These are phyloP conservation scores for Amanita thiersii DNA, from an alignment of 768 basidiomycete genomes.

Conservation along the genomic window DNA sequence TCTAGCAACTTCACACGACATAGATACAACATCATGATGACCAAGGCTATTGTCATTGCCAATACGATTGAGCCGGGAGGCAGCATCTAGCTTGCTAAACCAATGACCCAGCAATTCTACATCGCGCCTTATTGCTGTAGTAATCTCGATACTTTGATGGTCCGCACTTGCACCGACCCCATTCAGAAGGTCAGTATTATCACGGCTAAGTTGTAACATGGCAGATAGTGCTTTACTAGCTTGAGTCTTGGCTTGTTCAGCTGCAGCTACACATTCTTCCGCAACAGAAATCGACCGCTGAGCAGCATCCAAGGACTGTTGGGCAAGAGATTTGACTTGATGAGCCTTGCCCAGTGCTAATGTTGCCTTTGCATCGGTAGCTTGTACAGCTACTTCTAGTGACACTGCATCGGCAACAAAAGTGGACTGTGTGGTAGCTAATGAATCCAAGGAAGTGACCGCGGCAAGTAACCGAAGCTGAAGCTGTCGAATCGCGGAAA, in stretches of 20 bases:
- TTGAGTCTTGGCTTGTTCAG: slow-evolving; percentile 8
- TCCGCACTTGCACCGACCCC: no score
- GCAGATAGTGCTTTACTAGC: not conserved
- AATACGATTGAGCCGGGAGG: slow-evolving; percentile 10
- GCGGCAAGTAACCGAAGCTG: not conserved
- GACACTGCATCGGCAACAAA: not conserved
- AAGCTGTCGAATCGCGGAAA: not conserved
- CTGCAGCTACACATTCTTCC: slow-evolving; percentile 10
- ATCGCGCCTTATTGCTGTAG: no score
- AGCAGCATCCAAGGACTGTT: slow-evolving; percentile 20
- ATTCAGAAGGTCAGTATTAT: no score
- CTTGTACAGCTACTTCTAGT: slow-evolving; percentile 13
- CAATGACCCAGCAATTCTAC: no score
- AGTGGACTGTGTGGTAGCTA: not conserved
- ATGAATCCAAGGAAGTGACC: not conserved
- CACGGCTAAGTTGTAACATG: not conserved
- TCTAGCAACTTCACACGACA: not conserved
- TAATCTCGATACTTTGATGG: no score
- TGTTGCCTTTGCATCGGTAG: slow-evolving; percentile 17
- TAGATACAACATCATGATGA: slow-evolving; percentile 1
- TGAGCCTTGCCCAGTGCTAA: slow-evolving; percentile 18
- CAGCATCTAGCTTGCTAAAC: slow-evolving; percentile 10
- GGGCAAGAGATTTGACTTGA: slow-evolving; percentile 19
- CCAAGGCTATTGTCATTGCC: slow-evolving; percentile 10
- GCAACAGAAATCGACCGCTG: slow-evolving; percentile 16